Evolutionary conservation across 108 stramenopile species (phyloP).

Genomic region (Stephanodiscus triporus): DNA sequence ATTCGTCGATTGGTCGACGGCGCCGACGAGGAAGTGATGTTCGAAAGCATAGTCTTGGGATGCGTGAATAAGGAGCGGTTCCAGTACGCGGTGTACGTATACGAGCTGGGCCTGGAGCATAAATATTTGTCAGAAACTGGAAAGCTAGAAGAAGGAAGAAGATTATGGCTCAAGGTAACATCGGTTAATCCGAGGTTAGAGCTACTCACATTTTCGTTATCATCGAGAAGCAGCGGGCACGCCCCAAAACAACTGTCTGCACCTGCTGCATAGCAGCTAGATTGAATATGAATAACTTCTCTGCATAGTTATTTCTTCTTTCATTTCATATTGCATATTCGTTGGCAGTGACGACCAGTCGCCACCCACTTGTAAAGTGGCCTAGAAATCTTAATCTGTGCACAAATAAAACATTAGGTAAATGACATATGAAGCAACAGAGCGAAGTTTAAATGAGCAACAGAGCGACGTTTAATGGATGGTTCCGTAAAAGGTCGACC

Average conservation of each 20-base stretch:
- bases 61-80: conserved; percentile 61
- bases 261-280: conserved; percentile 16
- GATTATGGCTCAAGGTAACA: conserved; percentile 57
- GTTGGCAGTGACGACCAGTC: too few species aligned
- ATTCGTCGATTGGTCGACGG: conserved; percentile 49
- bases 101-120: conserved; percentile 81
- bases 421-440: too few species aligned
- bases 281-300: too few species aligned
- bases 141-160: conserved; percentile 56
- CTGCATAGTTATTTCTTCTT: too few species aligned
- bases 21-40: conserved; percentile 45
- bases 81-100: conserved; percentile 73
- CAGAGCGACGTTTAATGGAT: too few species aligned
- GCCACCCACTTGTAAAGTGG: too few species aligned
- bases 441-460: too few species aligned
- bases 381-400: too few species aligned
- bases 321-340: too few species aligned
- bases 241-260: conserved; percentile 11
- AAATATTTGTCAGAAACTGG: conserved; percentile 63
- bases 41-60: conserved; percentile 68
- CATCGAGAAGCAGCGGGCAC: conserved; percentile 49
- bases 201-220: conserved; percentile 55
- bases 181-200: conserved; percentile 63
- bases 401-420: too few species aligned
- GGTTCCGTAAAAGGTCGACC: too few species aligned